A percentile compares a stretch with the other conserved stretches of the same genome.
Evolutionary conservation across 345 rosid species (phyloP).

Genomic region (Melastoma malabathricum): DNA sequence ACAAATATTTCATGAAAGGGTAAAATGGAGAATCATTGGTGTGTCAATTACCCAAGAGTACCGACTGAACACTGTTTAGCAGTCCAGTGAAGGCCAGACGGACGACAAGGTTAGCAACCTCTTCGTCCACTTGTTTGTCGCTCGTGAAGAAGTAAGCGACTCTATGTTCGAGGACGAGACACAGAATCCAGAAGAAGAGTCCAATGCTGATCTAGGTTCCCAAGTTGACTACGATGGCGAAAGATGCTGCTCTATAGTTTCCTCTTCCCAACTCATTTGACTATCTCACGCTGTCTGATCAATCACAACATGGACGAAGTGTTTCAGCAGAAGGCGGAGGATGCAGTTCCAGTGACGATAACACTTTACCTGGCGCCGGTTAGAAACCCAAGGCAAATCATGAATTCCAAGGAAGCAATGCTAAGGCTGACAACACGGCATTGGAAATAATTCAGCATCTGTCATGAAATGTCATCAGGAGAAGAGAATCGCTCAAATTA

Average conservation of each 20-base stretch:
- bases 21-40: not conserved
- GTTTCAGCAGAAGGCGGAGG: too few species aligned
- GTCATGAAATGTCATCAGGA: too few species aligned
- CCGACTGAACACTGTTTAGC: slow-evolving; percentile 50
- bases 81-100: slow-evolving; percentile 48
- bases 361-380: slow-evolving; percentile 18
- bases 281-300: slow-evolving; percentile 38
- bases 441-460: too few species aligned
- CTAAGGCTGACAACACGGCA: slow-evolving; percentile 10
- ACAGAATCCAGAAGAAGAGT: slow-evolving; percentile 22
- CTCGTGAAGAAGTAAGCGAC: slow-evolving; percentile 31
- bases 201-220: slow-evolving; percentile 27
- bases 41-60: slow-evolving; percentile 29
- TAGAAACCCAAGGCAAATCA: slow-evolving; percentile 47
- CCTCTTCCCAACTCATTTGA: slow-evolving; percentile 63
- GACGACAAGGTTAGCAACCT: slow-evolving; percentile 31
- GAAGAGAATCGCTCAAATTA: too few species aligned
- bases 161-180: slow-evolving; percentile 24
- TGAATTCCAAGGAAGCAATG: slow-evolving; percentile 35
- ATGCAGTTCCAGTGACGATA: too few species aligned
- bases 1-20: not conserved
- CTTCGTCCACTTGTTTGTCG: slow-evolving; percentile 25
- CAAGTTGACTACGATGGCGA: slow-evolving; percentile 36
- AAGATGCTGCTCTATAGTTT: slow-evolving; percentile 31
- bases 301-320: not conserved